Base-by-base conservation (phyloP, 2,329 filamentous ascomycete species). In the Ascochyta koolunga region DNA sequence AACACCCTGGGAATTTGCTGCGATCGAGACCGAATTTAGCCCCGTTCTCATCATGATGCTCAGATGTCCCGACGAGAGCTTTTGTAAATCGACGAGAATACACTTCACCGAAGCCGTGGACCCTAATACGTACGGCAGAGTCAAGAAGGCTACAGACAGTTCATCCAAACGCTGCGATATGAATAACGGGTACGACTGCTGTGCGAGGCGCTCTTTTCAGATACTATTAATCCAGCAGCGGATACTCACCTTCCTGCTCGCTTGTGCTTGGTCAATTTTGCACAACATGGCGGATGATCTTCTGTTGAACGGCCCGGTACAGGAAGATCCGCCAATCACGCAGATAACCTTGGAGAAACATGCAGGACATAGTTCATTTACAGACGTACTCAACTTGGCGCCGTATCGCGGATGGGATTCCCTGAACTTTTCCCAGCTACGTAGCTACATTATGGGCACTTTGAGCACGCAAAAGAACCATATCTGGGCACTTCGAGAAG, bases 401-500 rank as follows among this genome's bases (percentile, higher is more conserved):
- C 44, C 44, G 3, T 48, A 48, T 29, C 44, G 36, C 18, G 44
- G 44, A 16, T 48, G 44, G 44, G 27, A 32, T 15, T 48, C 44
- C 5, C 3, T 33, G 8, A 39, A 48, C 44, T 33, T 48, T 16
- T 25, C 36, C 7, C 25, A 32, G 19, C 5, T 48, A 2, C 25
- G 44, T 13, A 19, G 19, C 15, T 48, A 39, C 10, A 13, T 48
- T 8, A 13, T 38, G n/a, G 32, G 18, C 27, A 39, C 25, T 1
- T 19, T 32, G 1, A 33, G 1, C 15, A 39, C 19, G 19, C 44
- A 48, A 1, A 51, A 49, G 18, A 32, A 45, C 16, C 55, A 58
- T 11, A 25, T 58, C 3, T 35, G 44, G 35, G 55, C 51, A 32
- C 29, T 58, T 0, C 51, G 50, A 4, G 54, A 57, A 45, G 50